Evolutionary conservation across 2,329 filamentous ascomycete species (phyloP), one percentile per base, ranked within the genome.

Genomic region (Pyricularia grisea): DNA sequence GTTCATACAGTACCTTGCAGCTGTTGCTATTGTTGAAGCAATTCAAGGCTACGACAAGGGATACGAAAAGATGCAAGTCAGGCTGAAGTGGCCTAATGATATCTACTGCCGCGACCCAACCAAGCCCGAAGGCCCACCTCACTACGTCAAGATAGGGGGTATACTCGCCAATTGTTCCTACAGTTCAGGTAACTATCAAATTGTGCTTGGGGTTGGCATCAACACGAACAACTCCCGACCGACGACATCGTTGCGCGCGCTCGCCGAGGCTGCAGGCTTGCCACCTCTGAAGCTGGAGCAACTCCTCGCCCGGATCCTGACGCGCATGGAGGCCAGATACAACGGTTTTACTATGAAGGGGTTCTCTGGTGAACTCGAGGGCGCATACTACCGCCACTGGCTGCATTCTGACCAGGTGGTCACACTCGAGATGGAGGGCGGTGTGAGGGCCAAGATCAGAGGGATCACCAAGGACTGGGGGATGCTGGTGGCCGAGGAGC

Each of bases 71-170:
- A 78, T 98, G 4, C 92, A 92, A 0, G 85, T 99, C 60, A 93
- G 92, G 76, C 81, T 99, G 36, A 99, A 99, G 78, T 99, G 95
- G 95, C 95, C 95, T 12, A 99, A 99, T 75, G 95, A 99, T 76
- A 92, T 99, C 68, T 94, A 93, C 75, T 90, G 90, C 0, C 82
- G 87, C 27, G 90, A 93, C 74, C 91, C 86, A 6, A 81, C 78
- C 68, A 83, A 83, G 65, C 82, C 82, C 77, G 3, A 79, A 81
- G 12, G 75, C 80, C 61, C 55, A 36, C 77, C 79, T 0, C 76
- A 80, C 2, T 95, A 95, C 73, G 89, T 93, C 72, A 99, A 99
- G 76, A 94, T 99, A 68, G 93, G 92, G 68, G 95, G 95, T 6
- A 95, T 99, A 71, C 85, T 98, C 2, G 92, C 97, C 7, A 97